These are phyloP conservation scores for Sherardia arvensis DNA, from an alignment of 257 asterid species.

Conservation along the genomic window DNA sequence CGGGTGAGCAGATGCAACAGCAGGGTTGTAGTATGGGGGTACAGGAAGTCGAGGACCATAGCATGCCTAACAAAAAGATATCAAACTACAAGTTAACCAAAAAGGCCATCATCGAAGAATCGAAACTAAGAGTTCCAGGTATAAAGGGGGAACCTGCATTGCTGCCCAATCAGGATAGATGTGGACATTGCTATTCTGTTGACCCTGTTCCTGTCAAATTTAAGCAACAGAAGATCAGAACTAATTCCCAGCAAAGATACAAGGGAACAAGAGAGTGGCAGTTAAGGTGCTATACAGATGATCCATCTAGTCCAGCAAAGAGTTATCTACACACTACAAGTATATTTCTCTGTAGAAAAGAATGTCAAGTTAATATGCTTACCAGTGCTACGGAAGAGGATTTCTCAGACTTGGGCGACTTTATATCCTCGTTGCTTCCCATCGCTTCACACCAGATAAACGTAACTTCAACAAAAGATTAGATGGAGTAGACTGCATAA, in stretches of 20 bases:
- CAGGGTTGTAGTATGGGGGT: constrained; percentile 77
- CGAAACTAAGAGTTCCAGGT: neutral
- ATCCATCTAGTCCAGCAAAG: neutral
- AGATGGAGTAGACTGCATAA: neutral
- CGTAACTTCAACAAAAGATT: constrained; percentile 1
- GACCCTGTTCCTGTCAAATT: constrained; percentile 59
- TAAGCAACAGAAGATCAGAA: constrained; percentile 10
- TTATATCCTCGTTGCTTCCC: constrained; percentile 78
- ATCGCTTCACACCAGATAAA: constrained; percentile 19
- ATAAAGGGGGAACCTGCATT: constrained; percentile 55
- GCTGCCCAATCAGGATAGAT: constrained; percentile 94
- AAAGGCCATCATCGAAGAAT: neutral
- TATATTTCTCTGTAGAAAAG: neutral
- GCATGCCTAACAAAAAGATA: constrained; percentile 48
- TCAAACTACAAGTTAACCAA: neutral
- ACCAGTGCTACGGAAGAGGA: constrained; percentile 50
- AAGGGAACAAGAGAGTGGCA: neutral
- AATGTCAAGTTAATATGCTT: constrained; percentile 14
- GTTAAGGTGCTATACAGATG: neutral
- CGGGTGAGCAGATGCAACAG: constrained; percentile 69
- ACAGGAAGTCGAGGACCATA: constrained; percentile 94
- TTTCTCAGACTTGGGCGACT: constrained; percentile 53
- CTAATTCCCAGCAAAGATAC: neutral
- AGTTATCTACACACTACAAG: neutral
- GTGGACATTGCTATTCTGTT: constrained; percentile 31